Percentiles rank a stretch among this genome's conserved stretches.
These are phyloP conservation scores for Moesziomyces sp. DNA, from an alignment of 1,284 basidiomycete genomes.

Conservation along the genomic window DNA sequence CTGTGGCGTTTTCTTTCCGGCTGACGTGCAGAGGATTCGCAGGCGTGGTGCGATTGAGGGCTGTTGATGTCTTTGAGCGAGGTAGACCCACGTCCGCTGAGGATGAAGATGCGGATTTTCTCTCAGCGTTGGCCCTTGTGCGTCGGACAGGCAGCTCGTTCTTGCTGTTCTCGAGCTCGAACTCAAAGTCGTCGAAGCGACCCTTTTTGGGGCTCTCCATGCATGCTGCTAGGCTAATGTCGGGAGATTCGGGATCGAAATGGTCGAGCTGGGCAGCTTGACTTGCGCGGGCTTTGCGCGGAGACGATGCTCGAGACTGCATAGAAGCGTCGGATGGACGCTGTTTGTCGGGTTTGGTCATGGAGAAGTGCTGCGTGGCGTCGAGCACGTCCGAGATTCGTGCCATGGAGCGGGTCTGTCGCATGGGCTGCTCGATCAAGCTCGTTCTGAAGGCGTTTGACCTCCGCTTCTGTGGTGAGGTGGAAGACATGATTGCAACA, in stretches of 20 bases:
- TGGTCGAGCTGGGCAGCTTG: slow-evolving; percentile 19
- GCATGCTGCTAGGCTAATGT: slow-evolving; percentile 25
- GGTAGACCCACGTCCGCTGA: slow-evolving; percentile 25
- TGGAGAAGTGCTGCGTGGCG: slow-evolving; percentile 9
- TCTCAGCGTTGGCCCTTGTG: slow-evolving; percentile 11
- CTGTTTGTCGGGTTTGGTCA: not conserved
- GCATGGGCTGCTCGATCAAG: slow-evolving; percentile 39
- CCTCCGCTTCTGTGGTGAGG: slow-evolving; percentile 43
- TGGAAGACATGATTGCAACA: slow-evolving; percentile 24
- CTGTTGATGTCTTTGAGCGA: slow-evolving; percentile 18
- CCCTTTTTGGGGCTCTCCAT: slow-evolving; percentile 50
- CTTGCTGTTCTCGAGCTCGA: slow-evolving; percentile 39
- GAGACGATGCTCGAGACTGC: slow-evolving; percentile 8
- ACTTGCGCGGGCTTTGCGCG: slow-evolving; percentile 25
- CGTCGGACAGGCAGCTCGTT: slow-evolving; percentile 27
- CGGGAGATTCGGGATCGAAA: slow-evolving; percentile 35
- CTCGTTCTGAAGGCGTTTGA: slow-evolving; percentile 11
- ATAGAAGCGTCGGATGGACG: slow-evolving; percentile 11
- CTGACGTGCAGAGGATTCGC: slow-evolving; percentile 13
- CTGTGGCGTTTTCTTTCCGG: slow-evolving; percentile 30
- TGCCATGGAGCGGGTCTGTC: slow-evolving; percentile 48
- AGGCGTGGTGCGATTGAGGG: not conserved
- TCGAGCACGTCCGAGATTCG: slow-evolving; percentile 27
- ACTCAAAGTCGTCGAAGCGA: slow-evolving; percentile 46
- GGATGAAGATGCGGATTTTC: slow-evolving; percentile 15